Percentiles rank a stretch among this genome's conserved stretches.
These are phyloP conservation scores for Platanthera guangdongensis DNA, from an alignment of 106 monocot genomes.

Conservation along the genomic window DNA sequence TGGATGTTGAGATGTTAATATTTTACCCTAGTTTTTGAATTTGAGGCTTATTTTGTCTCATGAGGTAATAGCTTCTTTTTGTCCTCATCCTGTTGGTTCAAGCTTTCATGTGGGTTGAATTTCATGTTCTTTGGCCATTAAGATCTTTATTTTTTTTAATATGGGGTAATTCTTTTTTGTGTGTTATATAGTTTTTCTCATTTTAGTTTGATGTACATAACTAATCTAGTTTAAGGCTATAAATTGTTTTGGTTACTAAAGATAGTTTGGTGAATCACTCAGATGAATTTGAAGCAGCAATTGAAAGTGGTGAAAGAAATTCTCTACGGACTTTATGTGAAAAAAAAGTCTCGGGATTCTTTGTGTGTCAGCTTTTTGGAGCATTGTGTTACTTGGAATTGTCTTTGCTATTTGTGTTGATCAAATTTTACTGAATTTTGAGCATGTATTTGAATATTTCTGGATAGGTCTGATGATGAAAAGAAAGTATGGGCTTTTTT, in stretches of 20 bases:
- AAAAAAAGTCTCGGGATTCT: slow-evolving; percentile 60
- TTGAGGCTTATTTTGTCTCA: too few species aligned
- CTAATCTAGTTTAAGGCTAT: too few species aligned
- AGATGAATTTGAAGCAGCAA: slow-evolving; percentile 80
- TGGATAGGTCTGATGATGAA: slow-evolving; percentile 67
- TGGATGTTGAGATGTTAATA: too few species aligned
- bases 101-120: too few species aligned
- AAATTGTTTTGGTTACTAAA: slow-evolving; percentile 58
- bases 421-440: not conserved
- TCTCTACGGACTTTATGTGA: slow-evolving; percentile 79
- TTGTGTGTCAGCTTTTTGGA: slow-evolving; percentile 36
- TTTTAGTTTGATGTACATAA: too few species aligned
- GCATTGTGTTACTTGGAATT: not conserved
- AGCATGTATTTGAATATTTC: slow-evolving; percentile 9
- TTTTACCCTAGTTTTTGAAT: too few species aligned
- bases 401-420: not conserved
- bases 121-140: too few species aligned
- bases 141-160: too few species aligned
- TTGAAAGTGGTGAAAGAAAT: slow-evolving; percentile 58
- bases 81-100: too few species aligned
- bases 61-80: too few species aligned
- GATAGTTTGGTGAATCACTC: slow-evolving; percentile 72
- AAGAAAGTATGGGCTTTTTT: slow-evolving; percentile 87
- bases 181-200: too few species aligned
- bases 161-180: too few species aligned